Percentiles rank a stretch among this genome's conserved stretches.
These are phyloP conservation scores for Penicillium sp. DNA, from an alignment of 2,329 filamentous ascomycete genomes.

Conservation along the genomic window DNA sequence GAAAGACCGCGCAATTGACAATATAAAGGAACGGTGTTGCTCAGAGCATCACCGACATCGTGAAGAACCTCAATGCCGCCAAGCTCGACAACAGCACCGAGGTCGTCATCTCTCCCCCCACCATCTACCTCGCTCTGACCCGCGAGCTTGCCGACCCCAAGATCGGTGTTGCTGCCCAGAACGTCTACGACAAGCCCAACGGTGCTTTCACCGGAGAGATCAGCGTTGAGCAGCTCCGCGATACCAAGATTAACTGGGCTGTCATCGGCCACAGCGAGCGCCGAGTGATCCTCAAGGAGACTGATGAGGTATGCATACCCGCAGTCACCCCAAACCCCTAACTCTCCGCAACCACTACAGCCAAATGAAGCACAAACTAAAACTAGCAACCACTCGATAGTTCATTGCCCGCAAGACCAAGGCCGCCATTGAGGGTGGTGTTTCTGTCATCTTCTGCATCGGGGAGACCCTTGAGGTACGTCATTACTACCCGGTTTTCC, in stretches of 20 bases:
- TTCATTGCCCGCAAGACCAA: constrained; percentile 94
- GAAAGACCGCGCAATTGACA: constrained; percentile 18
- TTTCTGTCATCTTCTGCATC: constrained; percentile 94
- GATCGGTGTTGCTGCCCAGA: constrained; percentile 89
- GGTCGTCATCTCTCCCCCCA: constrained; percentile 89
- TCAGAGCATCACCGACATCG: constrained; percentile 86
- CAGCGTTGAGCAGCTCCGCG: constrained; percentile 85
- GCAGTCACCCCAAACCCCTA: neutral
- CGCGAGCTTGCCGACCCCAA: constrained; percentile 73
- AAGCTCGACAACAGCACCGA: constrained; percentile 66
- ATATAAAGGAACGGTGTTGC: constrained; percentile 81
- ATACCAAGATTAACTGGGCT: constrained; percentile 83
- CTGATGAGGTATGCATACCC: constrained; percentile 58
- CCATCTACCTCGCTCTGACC: constrained; percentile 85
- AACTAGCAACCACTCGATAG: constrained; percentile 25
- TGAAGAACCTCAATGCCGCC: constrained; percentile 83
- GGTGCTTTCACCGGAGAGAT: constrained; percentile 98
- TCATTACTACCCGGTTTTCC: constrained; percentile 20
- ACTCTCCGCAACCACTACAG: neutral
- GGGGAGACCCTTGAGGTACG: constrained; percentile 81
- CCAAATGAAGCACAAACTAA: neutral
- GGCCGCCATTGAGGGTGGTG: constrained; percentile 79
- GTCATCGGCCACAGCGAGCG: constrained; percentile 95
- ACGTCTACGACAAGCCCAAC: constrained; percentile 95
- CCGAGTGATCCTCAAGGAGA: constrained; percentile 83